Base-by-base conservation (phyloP, 1,284 basidiomycete genomes). In the Omphalotus olearius region DNA sequence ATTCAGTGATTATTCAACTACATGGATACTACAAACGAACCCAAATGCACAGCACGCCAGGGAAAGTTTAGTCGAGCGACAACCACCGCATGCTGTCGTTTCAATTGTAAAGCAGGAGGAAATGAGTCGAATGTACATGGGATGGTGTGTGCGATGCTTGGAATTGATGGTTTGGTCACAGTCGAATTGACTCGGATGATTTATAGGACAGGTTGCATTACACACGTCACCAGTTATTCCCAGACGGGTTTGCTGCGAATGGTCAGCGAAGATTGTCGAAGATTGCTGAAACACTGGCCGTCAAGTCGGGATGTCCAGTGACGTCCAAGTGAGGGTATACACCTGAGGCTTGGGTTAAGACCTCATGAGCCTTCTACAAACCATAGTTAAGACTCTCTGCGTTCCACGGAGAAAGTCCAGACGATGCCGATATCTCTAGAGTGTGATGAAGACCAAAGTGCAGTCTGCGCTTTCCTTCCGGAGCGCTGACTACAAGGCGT, bases 311-410 rank as follows among this genome's bases (percentile, higher is more conserved):
- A 33, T 13, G 30, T 33, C 30, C 30, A 33, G 30, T 33, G 30
- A 33, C 30, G 30, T 33, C 7, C 13, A 33, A 33, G 30, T 33
- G 9, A 14, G 35, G 38, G 47, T 41, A 41, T 36, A 23, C 30
- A 17, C 36, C 33, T 36, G 48, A 30, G 20, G 33, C 16, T 16
- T 42, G 43, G 30, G 20, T 20, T 33, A 18, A 33, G 28, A 25
- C 39, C 47, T 42, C 38, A 40, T 17, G 35, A 25, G 30, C 47
- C 47, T 44, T 44, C 48, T 50, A 50, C 48, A 50, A 50, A 50
- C 48, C 48, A 42, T 50, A 11, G 18, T 44, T 14, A 18, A 17
- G 36, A 28, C 48, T 26, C 25, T 26, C 10, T 11, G 13, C 23
- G 16, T 43, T 50, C 41, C 30, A 50, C 40, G 30, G 42, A 45